Percentiles rank a stretch among this genome's conserved stretches.
Conservation (phyloP, 2,329 filamentous ascomycete genomes). For the Fusarium humuli region DNA sequence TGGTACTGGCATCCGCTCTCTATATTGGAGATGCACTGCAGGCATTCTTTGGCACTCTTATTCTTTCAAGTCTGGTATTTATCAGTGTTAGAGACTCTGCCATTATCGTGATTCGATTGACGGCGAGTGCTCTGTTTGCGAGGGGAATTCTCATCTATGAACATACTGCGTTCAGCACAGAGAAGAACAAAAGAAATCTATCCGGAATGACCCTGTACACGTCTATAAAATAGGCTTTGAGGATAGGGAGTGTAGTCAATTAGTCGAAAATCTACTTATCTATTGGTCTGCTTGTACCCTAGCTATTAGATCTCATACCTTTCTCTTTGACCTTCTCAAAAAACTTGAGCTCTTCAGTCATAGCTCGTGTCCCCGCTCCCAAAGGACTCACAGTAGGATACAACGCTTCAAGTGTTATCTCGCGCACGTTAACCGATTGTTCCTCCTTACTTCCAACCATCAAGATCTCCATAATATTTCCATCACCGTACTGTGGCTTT, state of each 20-base stretch:
- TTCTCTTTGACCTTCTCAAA: neutral
- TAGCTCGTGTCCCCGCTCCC: neutral
- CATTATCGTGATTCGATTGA: conserved; percentile 20
- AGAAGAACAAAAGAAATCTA: neutral
- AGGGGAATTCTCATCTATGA: conserved; percentile 25
- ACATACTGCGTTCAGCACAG: conserved; percentile 14
- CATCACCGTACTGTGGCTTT: conserved; percentile 26
- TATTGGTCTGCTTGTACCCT: no score
- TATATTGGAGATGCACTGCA: conserved; percentile 30
- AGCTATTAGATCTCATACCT: neutral
- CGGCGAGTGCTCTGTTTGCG: conserved; percentile 24
- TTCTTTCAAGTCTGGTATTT: conserved; percentile 35
- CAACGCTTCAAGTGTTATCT: neutral
- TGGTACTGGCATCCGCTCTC: conserved; percentile 8
- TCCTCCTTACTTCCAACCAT: conserved; percentile 13
- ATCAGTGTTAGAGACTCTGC: conserved; percentile 31
- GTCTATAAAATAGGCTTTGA: no score
- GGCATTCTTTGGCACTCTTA: conserved; percentile 22
- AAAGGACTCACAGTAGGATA: conserved; percentile 1
- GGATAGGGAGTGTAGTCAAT: no score
- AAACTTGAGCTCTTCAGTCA: neutral
- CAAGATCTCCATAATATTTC: conserved; percentile 31
- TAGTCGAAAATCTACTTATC: no score
- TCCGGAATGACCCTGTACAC: neutral
- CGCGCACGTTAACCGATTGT: neutral